Evolutionary conservation across 1,284 basidiomycete genomes (phyloP), one percentile per base, ranked within the genome.

Genomic region (Leccinum solheimii): DNA sequence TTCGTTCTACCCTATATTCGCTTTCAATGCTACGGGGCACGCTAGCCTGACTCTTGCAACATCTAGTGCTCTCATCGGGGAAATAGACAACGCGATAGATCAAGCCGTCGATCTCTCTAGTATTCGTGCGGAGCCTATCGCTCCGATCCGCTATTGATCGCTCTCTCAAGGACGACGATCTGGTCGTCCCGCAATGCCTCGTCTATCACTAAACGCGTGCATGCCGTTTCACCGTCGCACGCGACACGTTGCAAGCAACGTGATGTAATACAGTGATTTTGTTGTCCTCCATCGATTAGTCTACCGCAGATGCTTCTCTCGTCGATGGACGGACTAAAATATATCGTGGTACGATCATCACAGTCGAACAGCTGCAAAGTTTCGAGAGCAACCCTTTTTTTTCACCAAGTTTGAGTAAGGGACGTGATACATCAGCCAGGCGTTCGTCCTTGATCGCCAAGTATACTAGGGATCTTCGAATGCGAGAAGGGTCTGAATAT

Each of bases 41-140:
- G 14, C 14, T 27, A 26, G 50, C 9, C 14, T 26, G 23, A 26
- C 23, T 48, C 16, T n/a, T 26, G 32, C 34, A 14, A 45, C 23
- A 9, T 2, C 14, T 71, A 97, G 94, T 51, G 90, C 90, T 45
- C 80, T 98, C 65, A 92, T 99, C 45, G 97, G 94, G 53, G 94
- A 97, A 76, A 73, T 98, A 36, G 97, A 99, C 77, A 86, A 90
- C 64, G 90, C 88, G 32, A 81, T 91, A 64, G 97, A 99, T 76
- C 81, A 86, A 55, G 81, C 87, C 1, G 85, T 91, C 49, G 94
- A 98, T 75, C 85, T 94, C 54, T 80, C 45, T 13, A 82, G 86
- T 30, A 87, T 98, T 66, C 87, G 86, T 58, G 97, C 96, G 26
- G 95, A 98, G 66, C 96, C 97, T 0, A 81, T 97, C 43, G 86